These are phyloP conservation scores for Eucalyptus urophylla DNA, from an alignment of 345 rosid species.

Conservation along the genomic window DNA sequence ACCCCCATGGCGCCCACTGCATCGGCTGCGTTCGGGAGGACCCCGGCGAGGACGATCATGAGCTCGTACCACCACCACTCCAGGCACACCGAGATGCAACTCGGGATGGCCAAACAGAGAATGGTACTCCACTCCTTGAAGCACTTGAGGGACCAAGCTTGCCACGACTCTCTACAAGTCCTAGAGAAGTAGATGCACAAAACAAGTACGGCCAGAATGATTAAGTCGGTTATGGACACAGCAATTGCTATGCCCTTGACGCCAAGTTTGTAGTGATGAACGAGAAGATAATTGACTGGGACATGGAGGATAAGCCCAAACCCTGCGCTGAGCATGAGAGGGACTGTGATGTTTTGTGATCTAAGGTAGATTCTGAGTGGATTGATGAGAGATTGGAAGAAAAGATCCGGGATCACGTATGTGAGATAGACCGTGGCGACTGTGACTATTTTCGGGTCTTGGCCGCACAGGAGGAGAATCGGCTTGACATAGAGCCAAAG, in stretches of 20 bases:
- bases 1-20: conserved; percentile 50
- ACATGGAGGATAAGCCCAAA: conserved; percentile 29
- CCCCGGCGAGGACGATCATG: conserved; percentile 41
- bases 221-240: conserved; percentile 21
- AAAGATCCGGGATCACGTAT: conserved; percentile 36
- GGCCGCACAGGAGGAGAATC: conserved; percentile 22
- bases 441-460: conserved; percentile 30
- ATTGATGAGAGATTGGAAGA: conserved; percentile 27
- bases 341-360: conserved; percentile 41
- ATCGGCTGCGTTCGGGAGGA: conserved; percentile 16
- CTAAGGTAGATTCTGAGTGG: conserved; percentile 38
- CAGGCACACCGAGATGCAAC: conserved; percentile 36
- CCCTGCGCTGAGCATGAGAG: conserved; percentile 31
- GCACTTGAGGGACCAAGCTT: conserved; percentile 27
- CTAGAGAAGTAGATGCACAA: conserved; percentile 22
- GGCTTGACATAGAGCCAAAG: conserved; percentile 37
- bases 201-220: conserved; percentile 11
- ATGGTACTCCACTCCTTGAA: conserved; percentile 28
- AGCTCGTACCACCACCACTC: conserved; percentile 72
- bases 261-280: conserved; percentile 11
- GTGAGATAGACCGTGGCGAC: conserved; percentile 25
- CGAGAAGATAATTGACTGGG: conserved; percentile 26
- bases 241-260: conserved; percentile 34
- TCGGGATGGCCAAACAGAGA: conserved; percentile 29
- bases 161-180: conserved; percentile 27